phyloP scores from a whole-genome alignment of 228 moss, liverwort and hornwort species.

The Sphagnum magellanicum region DNA sequence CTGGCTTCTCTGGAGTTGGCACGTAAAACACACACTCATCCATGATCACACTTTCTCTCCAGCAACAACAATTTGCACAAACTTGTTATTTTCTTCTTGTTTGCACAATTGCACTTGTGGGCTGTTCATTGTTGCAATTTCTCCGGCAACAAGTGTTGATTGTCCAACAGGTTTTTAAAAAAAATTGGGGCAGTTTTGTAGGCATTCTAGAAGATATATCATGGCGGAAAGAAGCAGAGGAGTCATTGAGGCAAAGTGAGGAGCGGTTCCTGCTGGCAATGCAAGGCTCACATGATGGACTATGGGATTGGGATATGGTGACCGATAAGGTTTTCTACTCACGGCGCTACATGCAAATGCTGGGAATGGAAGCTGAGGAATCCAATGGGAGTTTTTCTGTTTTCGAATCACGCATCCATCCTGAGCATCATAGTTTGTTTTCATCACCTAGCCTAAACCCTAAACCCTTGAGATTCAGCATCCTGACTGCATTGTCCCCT shows the following conservation, averaged over 20 bases:
- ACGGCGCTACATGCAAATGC: constrained; percentile 43
- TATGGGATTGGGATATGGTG: constrained; percentile 53
- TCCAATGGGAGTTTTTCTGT: constrained; percentile 21
- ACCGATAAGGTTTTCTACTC: constrained; percentile 34
- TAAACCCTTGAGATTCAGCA: neutral
- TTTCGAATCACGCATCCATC: constrained; percentile 46
- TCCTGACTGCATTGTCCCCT: too few species aligned
- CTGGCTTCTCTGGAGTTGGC: constrained; percentile 34
- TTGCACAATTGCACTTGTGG: neutral
- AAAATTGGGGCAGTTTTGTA: constrained; percentile 22
- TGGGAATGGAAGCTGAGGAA: constrained; percentile 16
- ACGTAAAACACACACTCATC: constrained; percentile 14
- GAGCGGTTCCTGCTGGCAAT: constrained; percentile 46
- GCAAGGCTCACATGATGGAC: constrained; percentile 45
- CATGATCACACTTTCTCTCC: neutral
- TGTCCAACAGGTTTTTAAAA: too few species aligned
- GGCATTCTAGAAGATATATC: constrained; percentile 55
- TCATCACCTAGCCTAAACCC: neutral
- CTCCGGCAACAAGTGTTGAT: neutral
- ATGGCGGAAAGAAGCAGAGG: constrained; percentile 49
- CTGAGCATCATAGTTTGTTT: constrained; percentile 29
- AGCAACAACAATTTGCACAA: neutral
- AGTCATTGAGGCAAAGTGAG: constrained; percentile 33
- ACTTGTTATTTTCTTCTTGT: neutral
- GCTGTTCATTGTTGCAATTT: constrained; percentile 1